These are phyloP conservation scores for Fusarium decemcellulare DNA, from an alignment of 2,329 filamentous ascomycete genomes.

Conservation along the genomic window DNA sequence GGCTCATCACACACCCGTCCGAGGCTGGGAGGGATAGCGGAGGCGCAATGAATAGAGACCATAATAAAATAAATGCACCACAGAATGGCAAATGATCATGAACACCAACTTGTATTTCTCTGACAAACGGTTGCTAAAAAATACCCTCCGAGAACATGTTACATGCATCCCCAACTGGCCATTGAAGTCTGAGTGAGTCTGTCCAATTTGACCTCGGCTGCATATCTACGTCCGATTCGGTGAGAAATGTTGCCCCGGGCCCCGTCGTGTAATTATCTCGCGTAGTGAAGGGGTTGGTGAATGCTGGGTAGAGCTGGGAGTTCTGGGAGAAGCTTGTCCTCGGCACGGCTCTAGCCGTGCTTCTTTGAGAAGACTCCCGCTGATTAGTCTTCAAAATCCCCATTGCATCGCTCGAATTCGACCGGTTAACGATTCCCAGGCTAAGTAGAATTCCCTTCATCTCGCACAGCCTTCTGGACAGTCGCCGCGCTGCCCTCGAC, in stretches of 20 bases:
- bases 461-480: conserved; percentile 22
- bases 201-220: conserved; percentile 31
- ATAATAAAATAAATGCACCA: too few relatives aligned
- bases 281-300: not conserved
- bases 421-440: conserved; percentile 12
- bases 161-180: conserved; percentile 34
- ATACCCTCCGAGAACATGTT: conserved; percentile 36
- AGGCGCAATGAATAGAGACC: not conserved
- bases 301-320: not conserved
- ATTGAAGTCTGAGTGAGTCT: conserved; percentile 28
- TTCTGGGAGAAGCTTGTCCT: not conserved
- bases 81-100: not conserved
- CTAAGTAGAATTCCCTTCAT: conserved; percentile 25
- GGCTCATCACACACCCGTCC: not conserved
- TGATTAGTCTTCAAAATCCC: not conserved
- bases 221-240: conserved; percentile 29
- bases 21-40: not conserved
- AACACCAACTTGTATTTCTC: not conserved
- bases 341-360: not conserved
- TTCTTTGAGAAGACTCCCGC: not conserved
- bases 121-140: conserved; percentile 9
- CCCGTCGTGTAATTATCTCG: not conserved
- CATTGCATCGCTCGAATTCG: conserved; percentile 6
- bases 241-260: not conserved
- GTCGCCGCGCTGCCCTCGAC: conserved; percentile 22